Conservation (phyloP, 176 grass and related monocot species). For the Zizania latifolia region DNA sequence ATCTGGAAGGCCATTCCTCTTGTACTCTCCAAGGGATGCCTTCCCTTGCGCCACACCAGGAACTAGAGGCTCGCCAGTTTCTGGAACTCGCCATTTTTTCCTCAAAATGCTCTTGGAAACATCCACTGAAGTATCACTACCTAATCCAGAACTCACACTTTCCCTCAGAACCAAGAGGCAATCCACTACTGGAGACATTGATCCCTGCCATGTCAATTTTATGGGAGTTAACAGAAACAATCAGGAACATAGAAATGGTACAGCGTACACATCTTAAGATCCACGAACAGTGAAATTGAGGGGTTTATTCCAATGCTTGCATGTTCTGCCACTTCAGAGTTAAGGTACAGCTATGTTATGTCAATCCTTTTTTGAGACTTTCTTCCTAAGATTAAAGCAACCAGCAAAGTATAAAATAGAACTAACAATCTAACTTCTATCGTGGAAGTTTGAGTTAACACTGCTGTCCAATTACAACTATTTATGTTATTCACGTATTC, state of each 20-base stretch:
- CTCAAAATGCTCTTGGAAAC: conserved; percentile 26
- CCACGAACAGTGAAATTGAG: neutral
- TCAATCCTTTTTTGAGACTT: conserved; percentile 5
- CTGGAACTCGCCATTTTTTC: conserved; percentile 52
- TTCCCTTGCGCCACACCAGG: conserved; percentile 23
- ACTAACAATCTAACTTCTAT: neutral
- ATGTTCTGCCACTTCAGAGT: neutral
- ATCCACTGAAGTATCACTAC: conserved; percentile 33
- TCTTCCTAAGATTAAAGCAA: neutral
- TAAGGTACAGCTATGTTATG: neutral
- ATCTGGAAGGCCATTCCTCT: conserved; percentile 44
- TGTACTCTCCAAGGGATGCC: conserved; percentile 34
- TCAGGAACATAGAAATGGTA: neutral
- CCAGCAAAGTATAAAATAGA: neutral
- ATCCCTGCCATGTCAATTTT: conserved; percentile 52
- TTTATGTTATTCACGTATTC: neutral
- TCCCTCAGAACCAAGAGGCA: conserved; percentile 75
- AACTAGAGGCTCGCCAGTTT: conserved; percentile 28
- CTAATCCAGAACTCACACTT: conserved; percentile 38
- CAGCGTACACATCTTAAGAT: neutral
- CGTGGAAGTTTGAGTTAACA: neutral
- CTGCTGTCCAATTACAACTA: neutral
- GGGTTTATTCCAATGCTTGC: neutral
- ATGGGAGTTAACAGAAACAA: conserved; percentile 6
- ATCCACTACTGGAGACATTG: conserved; percentile 60